A percentile compares a stretch with the other conserved stretches of the same genome.
Conservation (phyloP, 345 rosid species). For the Rubroshorea leprosula region DNA sequence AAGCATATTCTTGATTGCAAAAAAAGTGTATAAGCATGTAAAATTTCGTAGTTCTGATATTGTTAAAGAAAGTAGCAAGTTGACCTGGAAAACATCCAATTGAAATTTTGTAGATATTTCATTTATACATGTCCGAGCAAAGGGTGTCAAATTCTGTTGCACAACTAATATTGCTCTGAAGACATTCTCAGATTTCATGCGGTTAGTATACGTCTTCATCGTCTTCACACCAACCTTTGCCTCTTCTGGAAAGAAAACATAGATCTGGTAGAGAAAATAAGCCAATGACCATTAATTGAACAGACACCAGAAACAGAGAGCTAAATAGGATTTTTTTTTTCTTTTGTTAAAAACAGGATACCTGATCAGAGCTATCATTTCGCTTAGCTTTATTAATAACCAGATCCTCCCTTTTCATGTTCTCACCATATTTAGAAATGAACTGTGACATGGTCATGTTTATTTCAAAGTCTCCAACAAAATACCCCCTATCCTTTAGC, state of each 20-base stretch:
- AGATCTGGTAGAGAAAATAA: conserved; percentile 39
- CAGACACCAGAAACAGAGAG: background rate
- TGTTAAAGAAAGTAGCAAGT: background rate
- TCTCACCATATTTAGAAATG: conserved; percentile 52
- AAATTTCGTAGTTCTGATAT: too few species aligned
- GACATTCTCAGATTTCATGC: conserved; percentile 85
- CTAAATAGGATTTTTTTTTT: background rate
- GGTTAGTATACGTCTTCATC: conserved; percentile 77
- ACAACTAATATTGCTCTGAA: conserved; percentile 73
- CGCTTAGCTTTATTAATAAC: conserved; percentile 54
- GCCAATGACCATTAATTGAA: background rate
- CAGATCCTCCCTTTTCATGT: conserved; percentile 91
- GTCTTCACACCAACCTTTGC: conserved; percentile 81
- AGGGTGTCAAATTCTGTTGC: conserved; percentile 78
- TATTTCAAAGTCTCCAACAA: conserved; percentile 59
- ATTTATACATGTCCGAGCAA: conserved; percentile 66
- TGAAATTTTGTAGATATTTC: conserved; percentile 70
- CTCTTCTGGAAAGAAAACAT: conserved; percentile 84
- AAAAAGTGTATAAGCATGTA: too few species aligned
- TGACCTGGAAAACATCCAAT: conserved; percentile 84
- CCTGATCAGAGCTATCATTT: conserved; percentile 60
- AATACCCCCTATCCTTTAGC: conserved; percentile 71
- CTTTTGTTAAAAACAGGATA: conserved; percentile 10
- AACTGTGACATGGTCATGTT: conserved; percentile 47
- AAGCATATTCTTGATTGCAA: too few species aligned